Evolutionary conservation across 352 stramenopile genomes (phyloP), one percentile per base, ranked within the genome.

Genomic region (Phytopythium ostracodes): DNA sequence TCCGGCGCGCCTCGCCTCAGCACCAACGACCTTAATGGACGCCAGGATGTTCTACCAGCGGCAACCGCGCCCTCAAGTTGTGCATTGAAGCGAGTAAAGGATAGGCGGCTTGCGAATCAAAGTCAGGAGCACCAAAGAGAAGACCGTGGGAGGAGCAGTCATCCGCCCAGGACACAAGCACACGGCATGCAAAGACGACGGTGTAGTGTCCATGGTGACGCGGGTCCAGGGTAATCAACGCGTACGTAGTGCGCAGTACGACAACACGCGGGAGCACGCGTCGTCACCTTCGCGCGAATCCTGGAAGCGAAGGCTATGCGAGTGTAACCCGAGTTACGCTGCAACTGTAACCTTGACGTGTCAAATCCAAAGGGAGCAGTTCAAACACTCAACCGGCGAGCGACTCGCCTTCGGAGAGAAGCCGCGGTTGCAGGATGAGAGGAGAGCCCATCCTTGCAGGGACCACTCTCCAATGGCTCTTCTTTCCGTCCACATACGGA

Each of bases 401-500:
- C 10, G 42, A 27, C 2, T 46, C 20, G 33, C 35, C 54, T 14
- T 15, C 12, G 44, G 24, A 51, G 44, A 27, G 17, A 3, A 52
- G 7, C 14, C 42, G n/a, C 47, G 17, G 54, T 60, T 60, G 55
- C 55, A 2, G 24, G 42, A 60, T 60, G 20, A 42, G 55, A 42
- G 55, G 0, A 4, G 24, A n/a, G 25, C 55, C 15, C 25, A 51
- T 49, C 40, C 20, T 36, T 38, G 31, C 35, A 43, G 8, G 27
- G n/a, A 25, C 36, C 38, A 58, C 31, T 46, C 3, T 43, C 3
- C 7, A 24, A 40, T 55, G 31, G n/a, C 51, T 57, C 31, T 57
- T 57, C 31, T 57, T 20, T 57, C 31, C 51, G 29, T n/a, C 4
- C 24, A 60, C 38, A 60, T 60, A 17, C 55, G 55, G 55, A 52